Percentiles rank a stretch among this genome's conserved stretches.
Conservation (phyloP, 768 basidiomycete species). For the Mycena vulgaris region DNA sequence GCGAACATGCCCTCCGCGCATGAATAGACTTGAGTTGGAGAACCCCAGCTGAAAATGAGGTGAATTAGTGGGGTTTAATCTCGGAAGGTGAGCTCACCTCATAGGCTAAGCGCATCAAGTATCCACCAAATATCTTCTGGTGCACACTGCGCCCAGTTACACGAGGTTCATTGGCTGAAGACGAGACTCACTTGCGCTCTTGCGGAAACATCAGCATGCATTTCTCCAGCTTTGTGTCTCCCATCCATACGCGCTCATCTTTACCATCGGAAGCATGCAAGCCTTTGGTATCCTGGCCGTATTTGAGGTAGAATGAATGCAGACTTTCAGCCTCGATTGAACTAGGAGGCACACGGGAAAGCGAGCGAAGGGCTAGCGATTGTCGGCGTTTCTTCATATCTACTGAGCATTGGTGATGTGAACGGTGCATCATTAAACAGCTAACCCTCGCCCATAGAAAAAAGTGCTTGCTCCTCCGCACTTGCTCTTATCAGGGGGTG, state of each 20-base stretch:
- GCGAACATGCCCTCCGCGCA: constrained; percentile 68
- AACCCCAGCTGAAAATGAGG: constrained; percentile 72
- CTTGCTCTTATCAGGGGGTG: constrained; percentile 74
- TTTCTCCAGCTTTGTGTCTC: constrained; percentile 78
- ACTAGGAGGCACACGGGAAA: constrained; percentile 82
- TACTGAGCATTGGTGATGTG: constrained; percentile 41
- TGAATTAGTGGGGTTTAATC: neutral
- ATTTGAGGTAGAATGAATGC: constrained; percentile 77
- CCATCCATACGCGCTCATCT: constrained; percentile 78
- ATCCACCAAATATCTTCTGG: constrained; percentile 88
- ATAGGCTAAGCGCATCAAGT: constrained; percentile 77
- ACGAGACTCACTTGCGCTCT: constrained; percentile 77
- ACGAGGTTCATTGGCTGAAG: constrained; percentile 5
- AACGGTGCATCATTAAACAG: constrained; percentile 23
- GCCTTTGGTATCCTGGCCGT: constrained; percentile 60
- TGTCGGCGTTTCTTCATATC: constrained; percentile 75
- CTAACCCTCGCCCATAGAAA: constrained; percentile 78
- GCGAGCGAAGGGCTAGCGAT: constrained; percentile 67
- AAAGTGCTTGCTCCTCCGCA: constrained; percentile 74
- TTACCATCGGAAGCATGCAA: constrained; percentile 36
- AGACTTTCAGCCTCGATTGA: constrained; percentile 77
- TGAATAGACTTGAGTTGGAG: constrained; percentile 79
- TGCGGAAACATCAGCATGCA: constrained; percentile 89
- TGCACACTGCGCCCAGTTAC: constrained; percentile 67
- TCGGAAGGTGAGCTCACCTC: constrained; percentile 60